phyloP scores from a whole-genome alignment of 352 stramenopile species.

The Phytophthora cryptogea region DNA sequence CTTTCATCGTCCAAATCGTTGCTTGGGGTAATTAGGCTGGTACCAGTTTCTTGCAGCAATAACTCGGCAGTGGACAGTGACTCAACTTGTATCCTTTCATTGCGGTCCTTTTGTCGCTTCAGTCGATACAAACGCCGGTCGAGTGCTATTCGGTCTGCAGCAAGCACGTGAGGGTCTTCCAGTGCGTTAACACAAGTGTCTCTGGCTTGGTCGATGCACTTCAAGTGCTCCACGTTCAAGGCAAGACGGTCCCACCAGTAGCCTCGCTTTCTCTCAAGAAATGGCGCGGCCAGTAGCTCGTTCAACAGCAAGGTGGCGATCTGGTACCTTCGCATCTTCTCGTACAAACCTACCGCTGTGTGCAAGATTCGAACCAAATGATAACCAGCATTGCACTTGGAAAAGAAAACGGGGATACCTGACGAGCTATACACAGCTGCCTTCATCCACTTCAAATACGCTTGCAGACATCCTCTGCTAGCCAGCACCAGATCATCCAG shows the following conservation, averaged over 20 bases:
- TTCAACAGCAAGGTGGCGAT: slow-evolving; percentile 68
- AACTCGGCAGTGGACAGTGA: slow-evolving; percentile 18
- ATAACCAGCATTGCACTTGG: slow-evolving; percentile 73
- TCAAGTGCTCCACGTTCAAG: slow-evolving; percentile 77
- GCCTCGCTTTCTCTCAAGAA: slow-evolving; percentile 66
- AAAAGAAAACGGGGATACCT: slow-evolving; percentile 47
- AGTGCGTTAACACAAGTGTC: slow-evolving; percentile 58
- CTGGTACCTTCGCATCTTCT: slow-evolving; percentile 80
- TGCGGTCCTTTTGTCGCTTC: slow-evolving; percentile 22
- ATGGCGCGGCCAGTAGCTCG: slow-evolving; percentile 56
- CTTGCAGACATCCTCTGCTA: slow-evolving; percentile 48
- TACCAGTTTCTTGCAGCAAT: slow-evolving; percentile 26
- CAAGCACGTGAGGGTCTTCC: slow-evolving; percentile 57
- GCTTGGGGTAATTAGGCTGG: slow-evolving; percentile 13
- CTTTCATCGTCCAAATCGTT: slow-evolving; percentile 8
- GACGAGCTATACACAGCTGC: slow-evolving; percentile 19
- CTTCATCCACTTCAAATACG: slow-evolving; percentile 51
- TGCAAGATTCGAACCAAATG: slow-evolving; percentile 67
- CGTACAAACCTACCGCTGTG: slow-evolving; percentile 60
- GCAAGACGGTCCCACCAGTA: slow-evolving; percentile 80
- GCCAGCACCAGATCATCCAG: slow-evolving; percentile 71
- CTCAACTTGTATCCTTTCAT: slow-evolving; percentile 17
- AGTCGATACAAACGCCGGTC: slow-evolving; percentile 55
- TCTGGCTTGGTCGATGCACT: slow-evolving; percentile 55
- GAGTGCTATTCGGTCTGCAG: slow-evolving; percentile 60